phyloP scores from a whole-genome alignment of 2,329 filamentous ascomycete genomes.

The Ophiocordyceps robertsii region DNA sequence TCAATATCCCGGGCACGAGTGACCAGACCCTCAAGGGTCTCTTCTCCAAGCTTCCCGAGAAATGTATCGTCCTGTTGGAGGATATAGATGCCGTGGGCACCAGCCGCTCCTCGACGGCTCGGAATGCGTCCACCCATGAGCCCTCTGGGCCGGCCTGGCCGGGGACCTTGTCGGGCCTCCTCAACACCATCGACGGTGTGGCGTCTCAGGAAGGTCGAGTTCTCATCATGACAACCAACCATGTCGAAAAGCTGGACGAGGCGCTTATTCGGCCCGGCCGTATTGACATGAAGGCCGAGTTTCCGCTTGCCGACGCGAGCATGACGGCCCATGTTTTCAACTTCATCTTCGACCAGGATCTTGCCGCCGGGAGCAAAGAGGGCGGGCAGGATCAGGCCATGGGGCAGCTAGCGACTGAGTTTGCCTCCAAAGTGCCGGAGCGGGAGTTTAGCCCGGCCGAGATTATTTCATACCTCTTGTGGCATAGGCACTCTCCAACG shows the following conservation, averaged over 20 bases:
- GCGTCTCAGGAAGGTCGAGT: constrained; percentile 8
- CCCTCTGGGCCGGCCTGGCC: too few species aligned
- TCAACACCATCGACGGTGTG: constrained; percentile 11
- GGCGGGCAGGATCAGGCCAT: too few species aligned
- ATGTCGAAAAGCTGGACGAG: constrained; percentile 9
- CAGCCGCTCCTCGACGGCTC: too few species aligned
- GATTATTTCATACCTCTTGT: constrained; percentile 14
- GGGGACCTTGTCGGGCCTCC: constrained; percentile 7
- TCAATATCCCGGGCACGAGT: constrained; percentile 17
- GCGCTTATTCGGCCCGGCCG: constrained; percentile 22
- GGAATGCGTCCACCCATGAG: too few species aligned
- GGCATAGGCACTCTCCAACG: neutral
- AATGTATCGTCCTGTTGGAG: constrained; percentile 25
- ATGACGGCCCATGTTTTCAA: neutral
- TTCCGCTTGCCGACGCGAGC: constrained; percentile 1
- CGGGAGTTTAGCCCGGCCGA: constrained; percentile 38
- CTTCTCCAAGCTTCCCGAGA: constrained; percentile 17
- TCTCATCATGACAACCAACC: constrained; percentile 13
- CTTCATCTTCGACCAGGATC: neutral
- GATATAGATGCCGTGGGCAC: constrained; percentile 19
- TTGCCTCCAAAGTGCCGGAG: constrained; percentile 28
- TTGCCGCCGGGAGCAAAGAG: neutral
- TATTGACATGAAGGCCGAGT: constrained; percentile 43
- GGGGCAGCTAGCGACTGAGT: constrained; percentile 8
- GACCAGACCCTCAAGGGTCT: constrained; percentile 15